Conservation (phyloP, 768 basidiomycete genomes). For the Rhodotorula graminis region DNA sequence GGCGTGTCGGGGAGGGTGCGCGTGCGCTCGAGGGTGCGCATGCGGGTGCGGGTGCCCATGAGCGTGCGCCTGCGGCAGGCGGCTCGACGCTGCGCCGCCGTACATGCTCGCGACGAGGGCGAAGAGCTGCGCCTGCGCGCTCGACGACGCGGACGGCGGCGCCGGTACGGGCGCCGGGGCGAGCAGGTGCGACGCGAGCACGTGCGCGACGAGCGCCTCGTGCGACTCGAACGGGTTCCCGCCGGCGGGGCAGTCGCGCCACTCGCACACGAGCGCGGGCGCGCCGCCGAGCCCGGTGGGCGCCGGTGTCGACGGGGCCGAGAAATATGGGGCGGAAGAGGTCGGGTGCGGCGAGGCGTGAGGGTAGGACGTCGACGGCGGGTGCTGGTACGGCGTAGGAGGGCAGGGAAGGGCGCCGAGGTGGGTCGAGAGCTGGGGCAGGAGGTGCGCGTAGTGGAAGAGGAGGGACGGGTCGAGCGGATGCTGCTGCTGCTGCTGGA, state of each 20-base stretch:
- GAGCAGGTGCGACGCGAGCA: neutral
- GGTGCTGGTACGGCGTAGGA: neutral
- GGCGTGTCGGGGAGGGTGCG: neutral
- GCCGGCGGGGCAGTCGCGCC: neutral
- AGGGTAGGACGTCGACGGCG: too few relatives aligned
- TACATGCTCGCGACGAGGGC: neutral
- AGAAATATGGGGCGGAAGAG: neutral
- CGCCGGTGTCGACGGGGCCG: neutral
- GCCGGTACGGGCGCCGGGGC: neutral
- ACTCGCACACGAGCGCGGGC: neutral
- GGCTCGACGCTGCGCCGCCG: neutral
- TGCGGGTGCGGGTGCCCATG: neutral
- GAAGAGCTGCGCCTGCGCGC: neutral
- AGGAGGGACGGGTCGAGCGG: neutral
- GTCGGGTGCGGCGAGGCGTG: neutral
- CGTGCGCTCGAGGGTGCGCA: neutral
- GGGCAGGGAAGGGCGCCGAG: neutral
- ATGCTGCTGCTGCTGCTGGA: neutral
- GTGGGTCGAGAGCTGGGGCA: neutral
- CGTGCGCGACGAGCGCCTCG: constrained; percentile 2
- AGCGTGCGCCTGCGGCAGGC: neutral
- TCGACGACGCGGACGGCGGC: neutral
- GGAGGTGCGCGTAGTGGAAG: neutral
- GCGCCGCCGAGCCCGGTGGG: too few relatives aligned
- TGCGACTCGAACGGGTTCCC: neutral